These are phyloP conservation scores for Pelargonium fulgidum DNA, from an alignment of 441 rosid species.

Conservation along the genomic window DNA sequence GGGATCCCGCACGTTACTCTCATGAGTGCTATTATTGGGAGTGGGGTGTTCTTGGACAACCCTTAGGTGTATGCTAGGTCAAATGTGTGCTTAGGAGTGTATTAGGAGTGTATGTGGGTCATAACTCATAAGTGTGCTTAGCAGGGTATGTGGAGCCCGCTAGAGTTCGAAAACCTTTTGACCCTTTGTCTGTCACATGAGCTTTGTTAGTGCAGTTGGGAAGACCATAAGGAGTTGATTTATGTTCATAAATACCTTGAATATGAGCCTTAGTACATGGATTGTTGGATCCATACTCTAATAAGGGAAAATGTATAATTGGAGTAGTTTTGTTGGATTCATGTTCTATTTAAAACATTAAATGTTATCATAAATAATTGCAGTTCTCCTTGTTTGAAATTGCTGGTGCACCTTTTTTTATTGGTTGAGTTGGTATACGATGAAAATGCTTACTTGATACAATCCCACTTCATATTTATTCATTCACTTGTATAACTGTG, in stretches of 20 bases:
- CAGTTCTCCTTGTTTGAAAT: neutral
- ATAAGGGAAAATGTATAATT: neutral
- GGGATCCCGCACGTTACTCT: neutral
- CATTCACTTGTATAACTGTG: conserved; percentile 13
- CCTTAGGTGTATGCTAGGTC: neutral
- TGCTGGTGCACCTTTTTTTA: neutral
- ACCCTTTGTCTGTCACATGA: neutral
- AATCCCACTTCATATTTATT: neutral
- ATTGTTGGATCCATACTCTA: neutral
- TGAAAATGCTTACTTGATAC: neutral
- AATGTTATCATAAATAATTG: neutral
- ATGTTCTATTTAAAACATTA: neutral
- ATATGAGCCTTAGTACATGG: neutral
- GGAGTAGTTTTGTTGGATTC: neutral
- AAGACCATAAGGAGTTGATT: neutral
- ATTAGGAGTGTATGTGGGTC: neutral
- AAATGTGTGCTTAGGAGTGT: neutral
- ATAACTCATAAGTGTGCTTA: neutral
- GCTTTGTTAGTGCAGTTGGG: neutral
- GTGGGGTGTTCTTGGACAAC: neutral
- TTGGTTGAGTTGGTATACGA: conserved; percentile 4
- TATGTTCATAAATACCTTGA: neutral
- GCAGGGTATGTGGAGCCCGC: neutral
- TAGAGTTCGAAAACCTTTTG: neutral
- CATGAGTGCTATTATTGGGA: neutral